Conservation (phyloP, 75 land plant genomes). For the Picea sitchensis region DNA sequence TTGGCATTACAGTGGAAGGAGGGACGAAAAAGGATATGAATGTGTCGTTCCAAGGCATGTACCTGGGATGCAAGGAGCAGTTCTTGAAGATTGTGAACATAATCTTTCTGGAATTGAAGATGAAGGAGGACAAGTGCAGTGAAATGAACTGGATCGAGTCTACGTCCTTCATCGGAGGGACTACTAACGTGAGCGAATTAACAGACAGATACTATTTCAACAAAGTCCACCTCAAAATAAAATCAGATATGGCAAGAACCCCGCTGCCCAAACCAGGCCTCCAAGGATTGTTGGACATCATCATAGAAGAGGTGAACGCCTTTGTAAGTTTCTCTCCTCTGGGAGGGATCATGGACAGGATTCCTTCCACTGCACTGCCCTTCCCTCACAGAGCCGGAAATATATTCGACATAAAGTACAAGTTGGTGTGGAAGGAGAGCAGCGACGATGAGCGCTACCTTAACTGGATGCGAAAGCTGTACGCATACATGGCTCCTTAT, state of each 20-base stretch:
- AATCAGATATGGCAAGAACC: neutral
- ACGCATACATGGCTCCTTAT: constrained; percentile 18
- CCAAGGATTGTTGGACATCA: neutral
- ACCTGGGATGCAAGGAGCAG: neutral
- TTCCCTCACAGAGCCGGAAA: constrained; percentile 14
- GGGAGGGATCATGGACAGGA: constrained; percentile 9
- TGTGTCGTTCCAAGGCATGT: neutral
- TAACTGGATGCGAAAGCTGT: constrained; percentile 13
- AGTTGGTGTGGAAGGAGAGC: neutral
- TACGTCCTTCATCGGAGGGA: no score
- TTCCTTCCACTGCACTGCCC: neutral
- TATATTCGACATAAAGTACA: constrained; percentile 13
- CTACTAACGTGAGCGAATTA: no score
- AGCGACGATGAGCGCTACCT: constrained; percentile 1
- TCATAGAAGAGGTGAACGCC: neutral
- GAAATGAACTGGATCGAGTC: no score
- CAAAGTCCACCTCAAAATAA: neutral
- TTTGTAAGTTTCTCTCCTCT: constrained; percentile 5
- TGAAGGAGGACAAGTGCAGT: no score
- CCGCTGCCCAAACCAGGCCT: neutral
- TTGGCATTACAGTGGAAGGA: neutral
- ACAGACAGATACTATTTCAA: neutral
- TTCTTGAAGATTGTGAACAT: neutral
- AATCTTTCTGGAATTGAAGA: no score
- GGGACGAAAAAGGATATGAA: no score